A percentile compares a stretch with the other conserved stretches of the same genome.
Evolutionary conservation across 345 rosid genomes (phyloP).

Genomic region (Bruguiera gymnorhiza): DNA sequence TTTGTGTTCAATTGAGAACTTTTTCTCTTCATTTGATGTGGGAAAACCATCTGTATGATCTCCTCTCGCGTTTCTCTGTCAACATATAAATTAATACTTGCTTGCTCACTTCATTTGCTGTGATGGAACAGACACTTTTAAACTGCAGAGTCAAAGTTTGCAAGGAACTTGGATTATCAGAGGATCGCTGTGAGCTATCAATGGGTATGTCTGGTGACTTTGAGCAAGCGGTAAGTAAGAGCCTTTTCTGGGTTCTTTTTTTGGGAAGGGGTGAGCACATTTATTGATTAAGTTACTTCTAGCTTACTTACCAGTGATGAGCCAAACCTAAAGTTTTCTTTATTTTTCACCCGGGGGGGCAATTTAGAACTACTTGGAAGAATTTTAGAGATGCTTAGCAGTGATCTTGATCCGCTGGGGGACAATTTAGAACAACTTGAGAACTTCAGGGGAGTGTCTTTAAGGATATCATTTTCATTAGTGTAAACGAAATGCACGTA

Average conservation of each 20-base stretch:
- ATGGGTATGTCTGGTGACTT: constrained; percentile 98
- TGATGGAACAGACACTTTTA: constrained; percentile 47
- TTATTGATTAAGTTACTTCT: too few species aligned
- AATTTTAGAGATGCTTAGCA: too few species aligned
- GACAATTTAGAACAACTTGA: neutral
- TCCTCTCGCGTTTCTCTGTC: neutral
- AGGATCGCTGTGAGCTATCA: constrained; percentile 76
- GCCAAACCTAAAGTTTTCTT: too few species aligned
- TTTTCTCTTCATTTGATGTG: neutral
- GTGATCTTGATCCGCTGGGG: neutral
- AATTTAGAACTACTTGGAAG: too few species aligned
- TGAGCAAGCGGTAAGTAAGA: constrained; percentile 66
- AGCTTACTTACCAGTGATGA: too few species aligned
- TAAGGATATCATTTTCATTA: neutral
- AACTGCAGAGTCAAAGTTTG: constrained; percentile 75
- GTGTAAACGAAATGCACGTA: neutral
- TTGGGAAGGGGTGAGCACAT: too few species aligned
- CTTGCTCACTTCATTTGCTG: neutral
- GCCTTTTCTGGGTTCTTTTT: neutral
- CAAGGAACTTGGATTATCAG: constrained; percentile 68
- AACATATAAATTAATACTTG: neutral
- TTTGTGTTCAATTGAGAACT: neutral
- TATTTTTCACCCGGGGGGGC: too few species aligned
- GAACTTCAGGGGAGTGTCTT: too few species aligned
- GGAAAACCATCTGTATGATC: neutral